These are phyloP conservation scores for Paratrypanosoma confusum DNA, from an alignment of 208 protist species.

Conservation along the genomic window DNA sequence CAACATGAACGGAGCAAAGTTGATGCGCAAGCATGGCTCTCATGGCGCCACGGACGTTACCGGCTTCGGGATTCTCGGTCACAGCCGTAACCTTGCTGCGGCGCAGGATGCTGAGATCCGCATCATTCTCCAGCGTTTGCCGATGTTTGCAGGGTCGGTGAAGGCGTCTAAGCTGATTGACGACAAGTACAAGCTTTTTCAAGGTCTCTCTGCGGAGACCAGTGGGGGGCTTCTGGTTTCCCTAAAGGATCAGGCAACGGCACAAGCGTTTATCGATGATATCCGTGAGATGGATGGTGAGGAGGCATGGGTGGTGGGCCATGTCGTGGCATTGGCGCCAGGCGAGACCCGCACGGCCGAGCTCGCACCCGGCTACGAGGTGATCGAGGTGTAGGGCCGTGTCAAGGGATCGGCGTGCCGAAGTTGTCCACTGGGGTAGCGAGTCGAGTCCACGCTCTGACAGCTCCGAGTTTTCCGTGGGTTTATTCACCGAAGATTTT, in stretches of 20 bases:
- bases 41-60: constrained; percentile 95
- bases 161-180: constrained; percentile 61
- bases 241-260: constrained; percentile 33
- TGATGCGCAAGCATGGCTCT: constrained; percentile 82
- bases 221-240: constrained; percentile 91
- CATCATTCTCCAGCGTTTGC: constrained; percentile 69
- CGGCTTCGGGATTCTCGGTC: constrained; percentile 95
- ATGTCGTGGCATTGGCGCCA: constrained; percentile 18
- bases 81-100: constrained; percentile 87
- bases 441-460: too few relatives aligned
- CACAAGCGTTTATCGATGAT: constrained; percentile 56
- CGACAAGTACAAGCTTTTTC: constrained; percentile 81
- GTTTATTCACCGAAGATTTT: too few relatives aligned
- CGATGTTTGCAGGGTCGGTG: constrained; percentile 78
- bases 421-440: too few relatives aligned
- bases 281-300: constrained; percentile 60
- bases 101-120: constrained; percentile 37
- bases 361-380: constrained; percentile 37
- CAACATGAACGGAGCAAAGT: constrained; percentile 71
- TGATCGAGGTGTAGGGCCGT: constrained; percentile 70
- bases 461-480: too few relatives aligned
- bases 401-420: too few relatives aligned
- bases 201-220: constrained; percentile 90
- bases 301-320: constrained; percentile 83
- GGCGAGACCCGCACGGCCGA: constrained; percentile 25